Conservation (phyloP, 1,284 basidiomycete genomes). For the Golubevia sp. region DNA sequence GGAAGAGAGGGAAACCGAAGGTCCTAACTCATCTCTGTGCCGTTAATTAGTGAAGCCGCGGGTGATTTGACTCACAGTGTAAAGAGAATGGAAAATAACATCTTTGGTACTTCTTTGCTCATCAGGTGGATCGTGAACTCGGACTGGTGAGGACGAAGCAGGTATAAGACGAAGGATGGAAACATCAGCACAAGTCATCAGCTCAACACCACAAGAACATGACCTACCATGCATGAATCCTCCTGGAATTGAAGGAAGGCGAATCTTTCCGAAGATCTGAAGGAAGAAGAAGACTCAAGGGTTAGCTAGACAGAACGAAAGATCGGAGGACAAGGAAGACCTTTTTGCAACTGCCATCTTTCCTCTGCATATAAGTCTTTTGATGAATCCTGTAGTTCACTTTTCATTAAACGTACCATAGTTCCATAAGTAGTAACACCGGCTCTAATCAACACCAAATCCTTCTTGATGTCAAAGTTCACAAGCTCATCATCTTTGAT, state of each 20-base stretch:
- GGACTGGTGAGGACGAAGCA: conserved; percentile 3
- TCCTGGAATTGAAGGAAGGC: conserved; percentile 3
- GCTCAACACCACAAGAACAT: no score
- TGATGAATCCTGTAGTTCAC: no score
- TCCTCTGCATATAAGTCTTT: no score
- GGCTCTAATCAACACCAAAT: conserved; percentile 4
- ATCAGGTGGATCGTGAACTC: conserved; percentile 7
- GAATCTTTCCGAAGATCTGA: conserved; percentile 8
- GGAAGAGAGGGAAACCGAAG: no score
- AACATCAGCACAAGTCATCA: no score
- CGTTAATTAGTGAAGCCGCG: no score
- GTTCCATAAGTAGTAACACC: conserved; percentile 5
- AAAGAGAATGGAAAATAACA: conserved; percentile 6
- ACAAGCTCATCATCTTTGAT: conserved; percentile 1
- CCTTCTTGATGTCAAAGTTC: not conserved
- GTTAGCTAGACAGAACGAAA: not conserved
- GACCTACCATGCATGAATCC: no score
- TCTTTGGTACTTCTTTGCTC: conserved; percentile 2
- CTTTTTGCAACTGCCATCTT: no score
- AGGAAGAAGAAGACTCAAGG: not conserved
- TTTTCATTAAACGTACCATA: conserved; percentile 9
- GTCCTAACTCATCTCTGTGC: no score
- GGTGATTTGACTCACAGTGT: conserved; percentile 6
- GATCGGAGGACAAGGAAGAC: not conserved
- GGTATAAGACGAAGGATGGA: not conserved